phyloP scores from a whole-genome alignment of 352 stramenopile species.

The Peronospora destructor region DNA sequence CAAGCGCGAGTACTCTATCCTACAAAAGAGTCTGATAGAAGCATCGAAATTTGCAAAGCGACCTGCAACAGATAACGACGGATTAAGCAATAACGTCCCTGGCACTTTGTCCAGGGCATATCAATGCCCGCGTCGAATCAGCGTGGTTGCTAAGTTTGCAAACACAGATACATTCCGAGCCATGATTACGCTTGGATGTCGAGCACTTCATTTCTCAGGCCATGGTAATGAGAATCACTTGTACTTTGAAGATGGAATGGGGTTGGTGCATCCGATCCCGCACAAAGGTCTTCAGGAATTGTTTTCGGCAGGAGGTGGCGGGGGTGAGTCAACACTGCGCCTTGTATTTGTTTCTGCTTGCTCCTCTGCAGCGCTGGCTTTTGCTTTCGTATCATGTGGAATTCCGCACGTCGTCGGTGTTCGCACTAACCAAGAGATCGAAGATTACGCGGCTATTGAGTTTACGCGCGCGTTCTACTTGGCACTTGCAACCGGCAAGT shows the following conservation, averaged over 20 bases:
- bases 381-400: constrained; percentile 84
- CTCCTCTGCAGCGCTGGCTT: constrained; percentile 63
- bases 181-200: constrained; percentile 87
- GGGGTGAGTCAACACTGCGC: constrained; percentile 42
- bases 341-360: constrained; percentile 81
- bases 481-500: constrained; percentile 68
- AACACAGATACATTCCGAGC: constrained; percentile 90
- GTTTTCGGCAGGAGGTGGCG: constrained; percentile 45
- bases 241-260: constrained; percentile 92
- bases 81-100: constrained; percentile 8
- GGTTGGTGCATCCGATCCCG: constrained; percentile 67
- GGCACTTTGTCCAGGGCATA: constrained; percentile 34
- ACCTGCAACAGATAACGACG: constrained; percentile 14
- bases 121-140: constrained; percentile 75
- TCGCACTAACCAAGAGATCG: constrained; percentile 76
- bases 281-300: constrained; percentile 64
- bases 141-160: constrained; percentile 90
- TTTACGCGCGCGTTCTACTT: constrained; percentile 84
- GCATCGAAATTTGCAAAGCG: constrained; percentile 59
- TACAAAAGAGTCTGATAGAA: constrained; percentile 73
- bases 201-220: constrained; percentile 92
- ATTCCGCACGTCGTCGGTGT: constrained; percentile 90
- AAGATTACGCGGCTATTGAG: constrained; percentile 80
- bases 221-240: constrained; percentile 90
- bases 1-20: constrained; percentile 72